Evolutionary conservation across 2,329 filamentous ascomycete genomes (phyloP).

Genomic region (Lachnellula subtilissima): DNA sequence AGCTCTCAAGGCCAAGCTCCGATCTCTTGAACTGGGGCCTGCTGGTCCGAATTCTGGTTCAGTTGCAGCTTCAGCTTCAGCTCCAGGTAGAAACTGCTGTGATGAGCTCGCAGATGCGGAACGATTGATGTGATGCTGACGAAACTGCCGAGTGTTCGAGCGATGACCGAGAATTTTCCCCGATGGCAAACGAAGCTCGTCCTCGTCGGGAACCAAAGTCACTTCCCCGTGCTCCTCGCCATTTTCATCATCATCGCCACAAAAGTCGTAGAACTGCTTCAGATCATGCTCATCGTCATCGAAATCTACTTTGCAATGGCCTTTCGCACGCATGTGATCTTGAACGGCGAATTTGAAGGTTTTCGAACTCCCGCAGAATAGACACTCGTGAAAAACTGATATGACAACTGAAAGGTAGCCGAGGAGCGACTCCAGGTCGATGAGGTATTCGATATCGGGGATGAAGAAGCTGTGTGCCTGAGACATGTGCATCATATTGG

Average conservation of each 20-base stretch:
- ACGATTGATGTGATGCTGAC: constrained; percentile 1
- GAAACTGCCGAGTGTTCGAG: constrained; percentile 9
- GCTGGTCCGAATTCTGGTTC: neutral
- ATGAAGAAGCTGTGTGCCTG: constrained; percentile 43
- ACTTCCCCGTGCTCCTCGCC: constrained; percentile 1
- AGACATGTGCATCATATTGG: constrained; percentile 45
- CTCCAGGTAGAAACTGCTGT: neutral
- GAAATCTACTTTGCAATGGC: constrained; percentile 43
- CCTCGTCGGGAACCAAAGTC: constrained; percentile 20
- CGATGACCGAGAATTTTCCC: constrained; percentile 34
- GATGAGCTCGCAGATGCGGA: neutral
- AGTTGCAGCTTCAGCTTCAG: no score
- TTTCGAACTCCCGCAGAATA: constrained; percentile 44
- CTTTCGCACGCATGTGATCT: constrained; percentile 47
- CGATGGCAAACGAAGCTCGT: constrained; percentile 33
- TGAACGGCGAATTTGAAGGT: constrained; percentile 41
- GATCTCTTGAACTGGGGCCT: neutral
- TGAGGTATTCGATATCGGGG: constrained; percentile 36
- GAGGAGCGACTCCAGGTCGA: constrained; percentile 45
- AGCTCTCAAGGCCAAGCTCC: constrained; percentile 8
- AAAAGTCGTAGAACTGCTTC: constrained; percentile 38
- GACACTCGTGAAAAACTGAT: constrained; percentile 44
- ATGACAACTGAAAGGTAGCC: constrained; percentile 46
- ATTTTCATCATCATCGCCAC: constrained; percentile 5
- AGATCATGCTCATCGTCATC: constrained; percentile 34